Conservation (phyloP, 225 moss, liverwort and hornwort genomes). For the Ulota crispa region DNA sequence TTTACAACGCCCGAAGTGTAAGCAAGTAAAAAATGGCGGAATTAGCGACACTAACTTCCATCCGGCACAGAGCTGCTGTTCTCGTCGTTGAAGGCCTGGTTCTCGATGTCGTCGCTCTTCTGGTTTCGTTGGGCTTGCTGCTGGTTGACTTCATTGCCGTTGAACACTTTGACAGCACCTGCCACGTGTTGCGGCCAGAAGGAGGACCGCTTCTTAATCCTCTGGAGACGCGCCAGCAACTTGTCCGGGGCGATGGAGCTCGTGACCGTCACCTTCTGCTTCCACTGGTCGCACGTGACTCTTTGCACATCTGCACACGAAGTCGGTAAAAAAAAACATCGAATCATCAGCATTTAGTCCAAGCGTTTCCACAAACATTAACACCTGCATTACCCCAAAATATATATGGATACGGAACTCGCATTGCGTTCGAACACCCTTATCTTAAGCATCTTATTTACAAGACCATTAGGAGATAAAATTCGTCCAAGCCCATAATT, state of each 20-base stretch:
- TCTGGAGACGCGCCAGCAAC: constrained; percentile 39
- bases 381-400: not conserved
- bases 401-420: not conserved
- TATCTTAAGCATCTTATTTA: too few relatives aligned
- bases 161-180: constrained; percentile 19
- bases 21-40: not conserved
- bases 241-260: constrained; percentile 30
- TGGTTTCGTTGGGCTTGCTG: not conserved
- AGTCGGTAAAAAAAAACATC: not conserved
- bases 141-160: constrained; percentile 22
- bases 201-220: constrained; percentile 38
- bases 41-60: not conserved
- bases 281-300: constrained; percentile 48
- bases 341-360: not conserved
- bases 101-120: not conserved
- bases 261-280: constrained; percentile 42
- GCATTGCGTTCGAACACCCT: not conserved
- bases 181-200: constrained; percentile 32
- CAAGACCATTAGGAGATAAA: too few relatives aligned
- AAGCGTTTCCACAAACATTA: too few relatives aligned
- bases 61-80: not conserved
- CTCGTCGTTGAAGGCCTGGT: not conserved
- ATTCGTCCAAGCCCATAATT: too few relatives aligned
- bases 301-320: constrained; percentile 32
- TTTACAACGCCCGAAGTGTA: not conserved